A percentile compares a stretch with the other conserved stretches of the same genome.
Conservation (phyloP, 2,329 filamentous ascomycete genomes). For the Xylaria sp. region DNA sequence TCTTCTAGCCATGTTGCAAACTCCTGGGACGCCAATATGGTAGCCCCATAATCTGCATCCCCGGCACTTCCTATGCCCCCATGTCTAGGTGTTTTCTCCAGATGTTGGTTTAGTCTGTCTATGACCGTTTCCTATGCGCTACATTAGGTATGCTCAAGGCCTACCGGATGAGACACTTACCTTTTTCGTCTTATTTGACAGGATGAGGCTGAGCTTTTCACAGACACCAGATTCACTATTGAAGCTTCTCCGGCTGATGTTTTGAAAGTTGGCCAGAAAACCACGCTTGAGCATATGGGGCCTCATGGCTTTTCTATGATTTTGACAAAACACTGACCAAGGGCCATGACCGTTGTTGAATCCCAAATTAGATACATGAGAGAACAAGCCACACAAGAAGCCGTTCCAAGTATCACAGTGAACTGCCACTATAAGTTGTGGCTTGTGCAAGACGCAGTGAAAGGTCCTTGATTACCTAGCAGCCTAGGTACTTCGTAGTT, state of each 20-base stretch:
- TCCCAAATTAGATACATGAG: not conserved
- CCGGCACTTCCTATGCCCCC: not conserved
- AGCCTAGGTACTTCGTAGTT: too few relatives aligned
- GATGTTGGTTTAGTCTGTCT: constrained; percentile 13
- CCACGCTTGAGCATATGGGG: constrained; percentile 17
- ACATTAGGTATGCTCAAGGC: constrained; percentile 1
- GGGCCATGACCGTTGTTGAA: not conserved
- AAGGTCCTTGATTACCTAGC: too few relatives aligned
- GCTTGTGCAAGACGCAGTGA: too few relatives aligned
- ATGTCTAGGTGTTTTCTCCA: constrained; percentile 6
- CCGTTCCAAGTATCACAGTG: not conserved
- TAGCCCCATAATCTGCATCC: constrained; percentile 42
- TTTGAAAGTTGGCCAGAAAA: constrained; percentile 6
- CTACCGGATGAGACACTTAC: constrained; percentile 16
- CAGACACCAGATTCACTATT: constrained; percentile 7
- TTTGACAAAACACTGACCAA: constrained; percentile 2
- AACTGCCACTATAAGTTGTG: constrained; percentile 12
- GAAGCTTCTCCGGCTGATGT: constrained; percentile 8
- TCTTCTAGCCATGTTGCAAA: constrained; percentile 54
- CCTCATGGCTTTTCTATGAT: constrained; percentile 24
- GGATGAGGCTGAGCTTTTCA: constrained; percentile 27
- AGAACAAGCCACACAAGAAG: not conserved
- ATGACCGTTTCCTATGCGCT: constrained; percentile 9
- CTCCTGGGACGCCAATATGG: constrained; percentile 53
- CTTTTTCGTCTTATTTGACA: constrained; percentile 24